Evolutionary conservation across 441 rosid species (phyloP).

Genomic region (Gossypium lobatum): DNA sequence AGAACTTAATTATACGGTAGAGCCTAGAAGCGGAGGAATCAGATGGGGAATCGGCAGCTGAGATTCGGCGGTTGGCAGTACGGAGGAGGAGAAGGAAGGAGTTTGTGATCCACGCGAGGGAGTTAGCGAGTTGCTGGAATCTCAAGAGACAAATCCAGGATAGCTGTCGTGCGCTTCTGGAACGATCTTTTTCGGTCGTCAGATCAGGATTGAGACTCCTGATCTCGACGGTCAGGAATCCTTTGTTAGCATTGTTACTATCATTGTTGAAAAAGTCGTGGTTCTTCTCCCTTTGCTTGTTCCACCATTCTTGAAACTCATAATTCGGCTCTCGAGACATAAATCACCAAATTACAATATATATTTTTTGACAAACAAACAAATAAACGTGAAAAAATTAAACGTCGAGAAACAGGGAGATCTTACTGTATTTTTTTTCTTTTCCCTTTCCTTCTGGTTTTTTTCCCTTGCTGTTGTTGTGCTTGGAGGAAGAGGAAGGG

Average conservation of each 20-base stretch:
- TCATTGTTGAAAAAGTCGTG: slow-evolving; percentile 18
- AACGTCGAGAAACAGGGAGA: not conserved
- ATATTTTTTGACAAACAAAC: not conserved
- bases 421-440: not conserved
- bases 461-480: slow-evolving; percentile 6
- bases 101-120: slow-evolving; percentile 41
- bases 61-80: slow-evolving; percentile 69
- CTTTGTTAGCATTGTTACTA: not conserved
- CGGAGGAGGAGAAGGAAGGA: slow-evolving; percentile 44
- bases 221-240: slow-evolving; percentile 44
- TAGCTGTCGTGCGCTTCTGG: slow-evolving; percentile 70
- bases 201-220: slow-evolving; percentile 21
- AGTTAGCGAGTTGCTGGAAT: slow-evolving; percentile 49
- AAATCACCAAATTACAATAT: not conserved
- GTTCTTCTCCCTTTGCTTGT: slow-evolving; percentile 56
- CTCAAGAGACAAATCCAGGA: slow-evolving; percentile 61
- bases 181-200: slow-evolving; percentile 43
- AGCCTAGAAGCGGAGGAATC: slow-evolving; percentile 42
- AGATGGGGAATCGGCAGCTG: slow-evolving; percentile 28
- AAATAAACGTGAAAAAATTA: not conserved
- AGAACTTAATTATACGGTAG: slow-evolving; percentile 48
- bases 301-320: slow-evolving; percentile 97
- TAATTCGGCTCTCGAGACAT: slow-evolving; percentile 73
- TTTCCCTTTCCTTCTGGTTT: not conserved
- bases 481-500: not conserved